Conservation (phyloP, 441 rosid genomes). For the Pelargonium citronellum region DNA sequence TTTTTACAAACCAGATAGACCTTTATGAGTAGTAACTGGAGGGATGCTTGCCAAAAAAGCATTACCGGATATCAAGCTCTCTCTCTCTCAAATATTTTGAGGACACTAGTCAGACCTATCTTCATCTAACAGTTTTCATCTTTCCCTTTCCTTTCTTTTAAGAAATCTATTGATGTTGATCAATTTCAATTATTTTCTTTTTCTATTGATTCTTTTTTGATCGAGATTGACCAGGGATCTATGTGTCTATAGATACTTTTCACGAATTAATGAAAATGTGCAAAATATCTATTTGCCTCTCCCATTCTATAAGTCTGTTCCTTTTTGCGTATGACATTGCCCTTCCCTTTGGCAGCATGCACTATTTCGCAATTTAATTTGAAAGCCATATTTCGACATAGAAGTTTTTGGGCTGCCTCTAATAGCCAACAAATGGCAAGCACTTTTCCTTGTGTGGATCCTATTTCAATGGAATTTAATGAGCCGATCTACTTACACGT, state of each 20-base stretch:
- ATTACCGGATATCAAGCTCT: background rate
- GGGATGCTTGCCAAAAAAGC: background rate
- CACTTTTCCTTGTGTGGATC: background rate
- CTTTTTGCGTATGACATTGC: background rate
- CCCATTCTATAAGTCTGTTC: constrained; percentile 10
- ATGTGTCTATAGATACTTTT: no score
- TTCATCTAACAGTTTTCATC: no score
- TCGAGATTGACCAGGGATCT: no score
- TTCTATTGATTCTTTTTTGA: no score
- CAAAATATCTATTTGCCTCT: constrained; percentile 13
- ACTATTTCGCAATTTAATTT: constrained; percentile 2
- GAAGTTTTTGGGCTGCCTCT: background rate
- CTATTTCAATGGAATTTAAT: background rate
- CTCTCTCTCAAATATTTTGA: background rate
- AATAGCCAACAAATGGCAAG: background rate
- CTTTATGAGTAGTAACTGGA: background rate
- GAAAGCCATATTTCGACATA: background rate
- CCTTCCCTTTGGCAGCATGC: background rate
- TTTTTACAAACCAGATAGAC: background rate
- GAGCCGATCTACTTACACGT: background rate
- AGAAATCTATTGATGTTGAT: no score
- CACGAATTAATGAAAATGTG: no score
- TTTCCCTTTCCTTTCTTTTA: no score
- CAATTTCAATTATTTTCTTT: no score
- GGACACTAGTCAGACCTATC: no score